phyloP scores from a whole-genome alignment of 2,329 filamentous ascomycete genomes.

The Exophiala lecanii-corni region DNA sequence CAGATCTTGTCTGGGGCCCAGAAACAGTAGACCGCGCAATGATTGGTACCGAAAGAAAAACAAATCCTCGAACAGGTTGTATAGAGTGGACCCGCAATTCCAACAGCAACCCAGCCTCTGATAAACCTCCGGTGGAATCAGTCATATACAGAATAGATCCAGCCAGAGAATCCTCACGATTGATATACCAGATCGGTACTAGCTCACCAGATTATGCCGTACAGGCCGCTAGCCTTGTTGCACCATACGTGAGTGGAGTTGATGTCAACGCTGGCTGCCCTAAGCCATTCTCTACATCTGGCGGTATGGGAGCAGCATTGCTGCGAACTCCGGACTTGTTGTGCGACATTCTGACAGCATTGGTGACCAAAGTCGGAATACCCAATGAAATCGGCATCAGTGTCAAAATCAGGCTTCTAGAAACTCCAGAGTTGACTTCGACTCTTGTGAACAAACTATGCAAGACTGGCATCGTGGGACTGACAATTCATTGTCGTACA shows the following conservation, averaged over 20 bases:
- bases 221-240: constrained; percentile 75
- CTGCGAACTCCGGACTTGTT: constrained; percentile 80
- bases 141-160: constrained; percentile 84
- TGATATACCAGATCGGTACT: constrained; percentile 92
- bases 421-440: constrained; percentile 70
- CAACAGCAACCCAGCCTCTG: constrained; percentile 56
- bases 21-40: constrained; percentile 91
- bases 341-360: constrained; percentile 72
- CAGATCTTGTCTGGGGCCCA: constrained; percentile 95
- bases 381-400: constrained; percentile 87
- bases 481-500: constrained; percentile 94
- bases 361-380: constrained; percentile 72
- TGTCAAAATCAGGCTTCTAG: constrained; percentile 89
- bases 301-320: constrained; percentile 93
- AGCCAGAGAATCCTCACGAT: constrained; percentile 63
- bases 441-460: constrained; percentile 72
- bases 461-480: constrained; percentile 80
- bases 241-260: constrained; percentile 83
- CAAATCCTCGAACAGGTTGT: constrained; percentile 71
- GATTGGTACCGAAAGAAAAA: constrained; percentile 74
- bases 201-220: constrained; percentile 78
- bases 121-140: constrained; percentile 48
- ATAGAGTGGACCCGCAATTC: constrained; percentile 79
- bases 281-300: constrained; percentile 88
- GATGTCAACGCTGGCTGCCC: constrained; percentile 98